Evolutionary conservation across 768 basidiomycete species (phyloP).

Genomic region (Lepiota subincarnata): DNA sequence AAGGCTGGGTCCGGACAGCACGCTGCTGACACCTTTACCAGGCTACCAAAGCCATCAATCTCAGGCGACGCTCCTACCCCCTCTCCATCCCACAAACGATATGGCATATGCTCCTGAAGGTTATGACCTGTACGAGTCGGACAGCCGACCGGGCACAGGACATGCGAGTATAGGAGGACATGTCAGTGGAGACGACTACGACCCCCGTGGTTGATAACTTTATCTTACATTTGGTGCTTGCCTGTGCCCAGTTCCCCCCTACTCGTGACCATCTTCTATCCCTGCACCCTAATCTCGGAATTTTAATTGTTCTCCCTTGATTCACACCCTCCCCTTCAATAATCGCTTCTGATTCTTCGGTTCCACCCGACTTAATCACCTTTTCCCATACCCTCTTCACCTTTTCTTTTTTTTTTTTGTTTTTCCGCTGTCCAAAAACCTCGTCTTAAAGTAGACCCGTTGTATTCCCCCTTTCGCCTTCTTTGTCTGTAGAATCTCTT

Average conservation of each 20-base stretch:
- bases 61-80: conserved; percentile 16
- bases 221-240: not conserved
- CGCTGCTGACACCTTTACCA: conserved; percentile 66
- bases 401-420: not conserved
- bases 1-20: conserved; percentile 61
- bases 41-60: conserved; percentile 46
- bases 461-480: conserved; percentile 1
- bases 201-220: conserved; percentile 14
- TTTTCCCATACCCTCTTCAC: not conserved
- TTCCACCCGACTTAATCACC: conserved; percentile 1
- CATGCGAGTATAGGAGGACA: conserved; percentile 31
- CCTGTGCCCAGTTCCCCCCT: not conserved
- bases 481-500: conserved; percentile 6
- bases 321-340: not conserved
- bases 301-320: conserved; percentile 1
- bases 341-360: not conserved
- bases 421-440: conserved; percentile 7
- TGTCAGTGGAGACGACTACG: conserved; percentile 29
- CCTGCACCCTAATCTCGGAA: conserved; percentile 3
- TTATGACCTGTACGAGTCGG: conserved; percentile 38
- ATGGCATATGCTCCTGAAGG: conserved; percentile 23
- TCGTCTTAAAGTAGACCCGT: conserved; percentile 8
- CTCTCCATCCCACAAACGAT: conserved; percentile 28
- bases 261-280: not conserved
- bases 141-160: conserved; percentile 37